Evolutionary conservation across 2,329 filamentous ascomycete species (phyloP), one percentile per base, ranked within the genome.

Genomic region (Trichoderma aggressivum): DNA sequence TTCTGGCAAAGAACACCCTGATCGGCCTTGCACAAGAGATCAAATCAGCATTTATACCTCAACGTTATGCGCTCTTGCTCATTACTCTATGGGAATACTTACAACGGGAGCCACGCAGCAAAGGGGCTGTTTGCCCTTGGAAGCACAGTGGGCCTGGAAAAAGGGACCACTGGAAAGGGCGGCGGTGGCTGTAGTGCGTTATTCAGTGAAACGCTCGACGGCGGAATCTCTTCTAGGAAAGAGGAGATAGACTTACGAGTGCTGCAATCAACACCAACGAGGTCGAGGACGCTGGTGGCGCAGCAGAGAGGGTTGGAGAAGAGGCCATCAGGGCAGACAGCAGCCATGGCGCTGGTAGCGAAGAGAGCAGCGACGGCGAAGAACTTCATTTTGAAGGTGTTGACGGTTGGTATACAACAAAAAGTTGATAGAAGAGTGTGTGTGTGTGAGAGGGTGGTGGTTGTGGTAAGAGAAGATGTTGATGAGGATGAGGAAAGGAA

Each of bases 351-450:
- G 64, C 53, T 39, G 18, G 64, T 5, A 2, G n/a, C 64, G 53
- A 67, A 59, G 50, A 67, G 34, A 50, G 43, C 43, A 12, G 65
- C 55, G 14, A 14, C 7, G 14, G 34, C 55, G 26, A 30, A 68
- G 34, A 59, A 47, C 65, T 68, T 10, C 65, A 68, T 68, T 26
- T 68, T 68, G 65, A 68, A 58, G 1, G 62, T 58, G 47, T 8
- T 43, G 34, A 16, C 47, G 24, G 18, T 59, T 67, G 63, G 21
- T 60, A n/a, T 61, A 34, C 59, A 61, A 61, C 34, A n/a, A 43
- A 21, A 5, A 39, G 59, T 62, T 39, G 59, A 12, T 18, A 21
- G 32, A 28, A 28, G 26, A 28, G 26, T 28, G 26, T 28, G 26
- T 5, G 21, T 3, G 4, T 26, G 34, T 32, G n/a, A 55, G 18